Evolutionary conservation across 2,329 filamentous ascomycete genomes (phyloP).

Genomic region (Pestalotiopsis sp.): DNA sequence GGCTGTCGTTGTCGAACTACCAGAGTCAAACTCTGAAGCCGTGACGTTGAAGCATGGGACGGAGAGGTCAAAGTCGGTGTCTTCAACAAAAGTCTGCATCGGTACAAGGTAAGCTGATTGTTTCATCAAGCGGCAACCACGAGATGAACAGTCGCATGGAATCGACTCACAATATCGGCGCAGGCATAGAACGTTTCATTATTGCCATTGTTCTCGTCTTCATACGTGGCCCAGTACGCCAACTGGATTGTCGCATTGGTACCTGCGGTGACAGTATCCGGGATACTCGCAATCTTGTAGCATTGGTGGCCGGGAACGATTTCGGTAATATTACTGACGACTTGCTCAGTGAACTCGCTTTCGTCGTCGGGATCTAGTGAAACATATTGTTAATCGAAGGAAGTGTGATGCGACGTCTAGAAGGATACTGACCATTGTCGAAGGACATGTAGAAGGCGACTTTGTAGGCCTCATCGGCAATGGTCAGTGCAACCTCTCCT

Average conservation of each 20-base stretch:
- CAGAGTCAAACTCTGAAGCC: slow-evolving; percentile 29
- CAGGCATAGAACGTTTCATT: slow-evolving; percentile 41
- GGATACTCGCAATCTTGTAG: slow-evolving; percentile 33
- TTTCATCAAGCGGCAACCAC: neutral
- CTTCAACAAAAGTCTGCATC: slow-evolving; percentile 36
- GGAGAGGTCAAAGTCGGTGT: slow-evolving; percentile 27
- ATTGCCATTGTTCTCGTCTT: slow-evolving; percentile 30
- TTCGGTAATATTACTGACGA: slow-evolving; percentile 30
- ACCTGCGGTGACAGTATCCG: slow-evolving; percentile 28
- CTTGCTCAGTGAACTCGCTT: slow-evolving; percentile 34
- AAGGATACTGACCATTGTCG: slow-evolving; percentile 38
- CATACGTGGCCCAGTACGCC: slow-evolving; percentile 35
- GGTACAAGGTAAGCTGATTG: neutral
- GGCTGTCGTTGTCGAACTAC: slow-evolving; percentile 21
- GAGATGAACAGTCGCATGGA: neutral
- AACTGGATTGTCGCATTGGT: slow-evolving; percentile 39
- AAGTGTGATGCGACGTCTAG: neutral
- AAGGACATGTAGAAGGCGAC: slow-evolving; percentile 53
- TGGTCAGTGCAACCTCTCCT: slow-evolving; percentile 51
- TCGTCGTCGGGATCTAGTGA: slow-evolving; percentile 31
- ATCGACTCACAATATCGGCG: slow-evolving; percentile 37
- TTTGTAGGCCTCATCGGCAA: slow-evolving; percentile 54
- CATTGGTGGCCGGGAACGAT: slow-evolving; percentile 40
- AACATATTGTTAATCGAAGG: neutral
- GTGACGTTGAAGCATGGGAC: slow-evolving; percentile 43